Base-by-base conservation (phyloP, 139 green algal species). In the Yamagishiella unicocca region DNA sequence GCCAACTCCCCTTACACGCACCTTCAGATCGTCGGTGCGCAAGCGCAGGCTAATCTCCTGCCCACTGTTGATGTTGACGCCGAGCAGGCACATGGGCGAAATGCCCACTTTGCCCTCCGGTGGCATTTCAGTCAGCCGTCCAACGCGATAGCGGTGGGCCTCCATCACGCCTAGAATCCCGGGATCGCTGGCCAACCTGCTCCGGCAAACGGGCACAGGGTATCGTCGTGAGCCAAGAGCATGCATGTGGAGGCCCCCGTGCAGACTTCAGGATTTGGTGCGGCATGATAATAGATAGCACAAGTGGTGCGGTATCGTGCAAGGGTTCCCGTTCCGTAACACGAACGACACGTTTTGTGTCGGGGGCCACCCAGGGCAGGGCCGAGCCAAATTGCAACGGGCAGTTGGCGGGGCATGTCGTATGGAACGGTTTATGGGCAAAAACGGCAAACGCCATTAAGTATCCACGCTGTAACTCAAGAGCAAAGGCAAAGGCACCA, bases 31-130 rank as follows among this genome's bases (percentile, higher is more conserved):
- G 78, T 98, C 96, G 5, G 97, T 99, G 37, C 96, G 92, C 84
- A 99, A 93, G 24, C 97, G 90, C 82, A 99, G 89, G 72, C 78
- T 90, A 64, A 99, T 98, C 85, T 97, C 94, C 85, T 96, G 91
- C 2, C 96, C 96, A 6, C 70, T 70, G 90, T 99, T 98, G 42
- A 95, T 83, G 89, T 98, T 98, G 83, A 94, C 91, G 0, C 95
- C 95, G 40, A 98, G 88, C 6, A 98, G 79, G 86, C 96, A 98
- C 45, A 96, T 83, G 8, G 91, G 85, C 58, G 80, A 92, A 17
- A 98, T 76, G 3, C 95, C 95, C 45, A 97, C 95, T 91, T 82
- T 88, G 81, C 81, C 89, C 83, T 96, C 93, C 0, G 96, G 96
- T 1, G 95, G 96, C 96, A 98, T 98, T 85, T 98, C 96, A 33